Percentiles rank a stretch among this genome's conserved stretches.
These are phyloP conservation scores for Candida yuanshanica DNA, from an alignment of 805 yeast genomes.

Conservation along the genomic window DNA sequence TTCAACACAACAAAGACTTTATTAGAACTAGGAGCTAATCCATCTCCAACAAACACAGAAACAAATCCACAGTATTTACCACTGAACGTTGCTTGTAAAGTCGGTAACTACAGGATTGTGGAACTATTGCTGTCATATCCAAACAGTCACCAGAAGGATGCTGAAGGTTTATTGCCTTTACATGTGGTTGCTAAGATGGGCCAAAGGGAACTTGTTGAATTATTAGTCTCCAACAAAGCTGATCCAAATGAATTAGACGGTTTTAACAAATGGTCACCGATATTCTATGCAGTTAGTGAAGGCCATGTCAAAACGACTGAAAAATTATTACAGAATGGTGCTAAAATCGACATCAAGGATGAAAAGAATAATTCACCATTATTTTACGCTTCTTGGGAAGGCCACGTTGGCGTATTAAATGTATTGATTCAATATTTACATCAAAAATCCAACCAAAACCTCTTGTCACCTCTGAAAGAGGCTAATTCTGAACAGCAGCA, in stretches of 20 bases:
- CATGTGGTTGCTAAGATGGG: constrained; percentile 89
- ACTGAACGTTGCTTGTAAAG: constrained; percentile 81
- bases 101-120: constrained; percentile 70
- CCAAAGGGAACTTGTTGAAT: constrained; percentile 58
- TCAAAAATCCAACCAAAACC: constrained; percentile 10
- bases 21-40: constrained; percentile 41
- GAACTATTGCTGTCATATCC: constrained; percentile 34
- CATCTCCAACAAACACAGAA: constrained; percentile 42
- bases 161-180: constrained; percentile 83
- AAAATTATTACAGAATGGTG: constrained; percentile 68
- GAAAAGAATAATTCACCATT: constrained; percentile 76
- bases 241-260: constrained; percentile 77
- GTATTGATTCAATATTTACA: constrained; percentile 43
- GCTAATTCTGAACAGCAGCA: constrained; percentile 4
- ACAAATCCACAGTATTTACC: constrained; percentile 63
- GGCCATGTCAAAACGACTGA: constrained; percentile 71
- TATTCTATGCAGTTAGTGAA: constrained; percentile 83
- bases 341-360: constrained; percentile 62
- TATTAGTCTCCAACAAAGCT: constrained; percentile 67
- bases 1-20: constrained; percentile 47
- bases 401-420: constrained; percentile 77
- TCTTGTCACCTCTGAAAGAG: constrained; percentile 22
- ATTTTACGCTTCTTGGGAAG: constrained; percentile 92
- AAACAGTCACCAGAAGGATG: constrained; percentile 47
- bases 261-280: constrained; percentile 89